Evolutionary conservation across 2,329 filamentous ascomycete genomes (phyloP).

Genomic region (Ophiostoma ips): DNA sequence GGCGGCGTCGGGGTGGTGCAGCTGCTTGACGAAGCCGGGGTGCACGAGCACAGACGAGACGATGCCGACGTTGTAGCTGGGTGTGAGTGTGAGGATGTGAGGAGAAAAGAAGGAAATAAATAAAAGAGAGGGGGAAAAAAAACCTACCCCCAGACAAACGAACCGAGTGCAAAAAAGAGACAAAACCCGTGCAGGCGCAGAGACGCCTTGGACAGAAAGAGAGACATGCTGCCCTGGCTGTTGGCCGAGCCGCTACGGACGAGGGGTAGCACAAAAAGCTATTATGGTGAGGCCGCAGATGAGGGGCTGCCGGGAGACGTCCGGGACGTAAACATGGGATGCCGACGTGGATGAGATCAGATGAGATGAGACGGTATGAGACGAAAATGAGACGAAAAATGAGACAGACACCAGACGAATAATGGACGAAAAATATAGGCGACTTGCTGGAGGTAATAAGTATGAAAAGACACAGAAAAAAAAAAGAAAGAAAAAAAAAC

Average conservation of each 20-base stretch:
- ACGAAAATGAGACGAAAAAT: no score
- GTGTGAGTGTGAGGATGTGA: slow-evolving; percentile 1
- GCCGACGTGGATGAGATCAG: no score
- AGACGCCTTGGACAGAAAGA: slow-evolving; percentile 22
- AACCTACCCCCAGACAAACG: slow-evolving; percentile 40
- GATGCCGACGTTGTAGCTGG: slow-evolving; percentile 43
- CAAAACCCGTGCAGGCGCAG: slow-evolving; percentile 32
- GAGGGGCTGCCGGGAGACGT: no score
- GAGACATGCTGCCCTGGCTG: background rate
- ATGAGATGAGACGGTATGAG: no score
- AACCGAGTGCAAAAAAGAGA: slow-evolving; percentile 39
- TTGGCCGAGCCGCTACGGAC: background rate
- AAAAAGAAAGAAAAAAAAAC: no score
- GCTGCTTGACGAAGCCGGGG: slow-evolving; percentile 35
- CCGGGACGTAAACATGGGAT: no score
- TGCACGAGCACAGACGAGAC: slow-evolving; percentile 42
- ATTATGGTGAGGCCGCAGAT: background rate
- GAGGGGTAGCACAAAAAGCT: background rate
- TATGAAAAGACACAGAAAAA: no score
- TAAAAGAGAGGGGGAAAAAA: background rate
- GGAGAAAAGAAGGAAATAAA: background rate
- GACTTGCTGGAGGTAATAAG: no score
- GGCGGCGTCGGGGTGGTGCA: slow-evolving; percentile 30
- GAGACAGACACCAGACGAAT: no score
- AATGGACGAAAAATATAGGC: no score